These are phyloP conservation scores for Stentor coeruleus DNA, from an alignment of 73 alveolate genomes.

Conservation along the genomic window DNA sequence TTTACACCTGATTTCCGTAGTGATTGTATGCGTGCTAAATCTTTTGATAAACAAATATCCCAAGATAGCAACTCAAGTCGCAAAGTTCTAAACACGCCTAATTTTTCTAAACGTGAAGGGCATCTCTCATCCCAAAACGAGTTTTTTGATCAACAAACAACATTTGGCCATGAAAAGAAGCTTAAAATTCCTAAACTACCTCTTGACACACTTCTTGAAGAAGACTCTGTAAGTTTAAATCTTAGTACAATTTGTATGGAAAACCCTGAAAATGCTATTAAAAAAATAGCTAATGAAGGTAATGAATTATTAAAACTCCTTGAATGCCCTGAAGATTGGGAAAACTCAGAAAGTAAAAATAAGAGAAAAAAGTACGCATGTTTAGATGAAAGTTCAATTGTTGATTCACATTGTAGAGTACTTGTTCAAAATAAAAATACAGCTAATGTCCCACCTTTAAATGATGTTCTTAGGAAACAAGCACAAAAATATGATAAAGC, in stretches of 20 bases:
- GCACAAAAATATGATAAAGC: slow-evolving; percentile 25
- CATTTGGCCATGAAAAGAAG: neutral
- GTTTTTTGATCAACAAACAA: slow-evolving; percentile 1
- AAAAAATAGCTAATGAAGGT: neutral
- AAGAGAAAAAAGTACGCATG: neutral
- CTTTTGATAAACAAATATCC: neutral
- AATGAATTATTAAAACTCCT: neutral
- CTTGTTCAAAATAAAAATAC: neutral
- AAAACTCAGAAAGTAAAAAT: neutral
- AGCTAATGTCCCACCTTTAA: neutral
- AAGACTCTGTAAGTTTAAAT: slow-evolving; percentile 18
- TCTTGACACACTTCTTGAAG: slow-evolving; percentile 24
- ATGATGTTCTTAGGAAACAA: neutral
- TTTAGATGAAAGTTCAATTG: slow-evolving; percentile 11
- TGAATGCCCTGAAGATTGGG: slow-evolving; percentile 14
- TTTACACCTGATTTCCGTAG: neutral
- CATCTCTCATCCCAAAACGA: too few species aligned
- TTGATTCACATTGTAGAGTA: slow-evolving; percentile 9
- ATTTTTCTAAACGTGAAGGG: neutral
- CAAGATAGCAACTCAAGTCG: neutral
- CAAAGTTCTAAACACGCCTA: neutral
- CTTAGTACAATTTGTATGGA: neutral
- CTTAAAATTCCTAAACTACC: slow-evolving; percentile 16
- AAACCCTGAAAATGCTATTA: neutral
- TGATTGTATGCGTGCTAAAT: neutral